Percentiles rank a stretch among this genome's conserved stretches.
phyloP scores from a whole-genome alignment of 306 rosid species.

The Mimosa pudica region DNA sequence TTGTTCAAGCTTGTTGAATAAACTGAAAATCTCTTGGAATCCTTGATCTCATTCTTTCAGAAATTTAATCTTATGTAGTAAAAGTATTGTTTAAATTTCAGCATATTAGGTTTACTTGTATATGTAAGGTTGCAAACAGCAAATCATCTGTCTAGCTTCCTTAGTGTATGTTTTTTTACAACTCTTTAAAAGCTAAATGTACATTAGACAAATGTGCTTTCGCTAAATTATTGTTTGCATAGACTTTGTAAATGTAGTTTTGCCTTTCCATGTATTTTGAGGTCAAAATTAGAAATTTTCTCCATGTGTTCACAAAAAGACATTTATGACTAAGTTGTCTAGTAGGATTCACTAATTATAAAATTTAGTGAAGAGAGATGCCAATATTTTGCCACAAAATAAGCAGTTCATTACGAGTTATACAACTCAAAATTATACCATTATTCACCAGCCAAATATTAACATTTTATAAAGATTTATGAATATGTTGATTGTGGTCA shows the following conservation, averaged over 20 bases:
- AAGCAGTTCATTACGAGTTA: background rate
- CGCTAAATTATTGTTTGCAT: background rate
- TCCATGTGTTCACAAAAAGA: background rate
- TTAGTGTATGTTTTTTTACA: background rate
- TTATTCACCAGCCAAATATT: background rate
- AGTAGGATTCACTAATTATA: background rate
- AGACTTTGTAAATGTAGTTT: background rate
- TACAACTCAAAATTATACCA: background rate
- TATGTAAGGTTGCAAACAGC: conserved; percentile 21
- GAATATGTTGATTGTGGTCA: too few species aligned
- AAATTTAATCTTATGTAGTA: conserved; percentile 13
- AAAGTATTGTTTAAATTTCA: conserved; percentile 7
- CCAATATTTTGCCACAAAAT: background rate
- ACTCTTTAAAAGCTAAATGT: background rate
- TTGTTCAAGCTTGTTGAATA: conserved; percentile 20
- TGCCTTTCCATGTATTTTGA: conserved; percentile 16
- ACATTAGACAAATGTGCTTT: background rate
- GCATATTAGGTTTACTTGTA: conserved; percentile 10
- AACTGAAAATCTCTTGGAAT: conserved; percentile 21
- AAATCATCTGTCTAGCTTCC: conserved; percentile 22
- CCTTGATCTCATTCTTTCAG: background rate
- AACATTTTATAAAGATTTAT: background rate
- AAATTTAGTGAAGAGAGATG: too few species aligned
- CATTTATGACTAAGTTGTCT: background rate
- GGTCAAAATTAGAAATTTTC: background rate